Evolutionary conservation across 2,329 filamentous ascomycete genomes (phyloP).

Genomic region (Ophiocordyceps camponoti-saundersi): DNA sequence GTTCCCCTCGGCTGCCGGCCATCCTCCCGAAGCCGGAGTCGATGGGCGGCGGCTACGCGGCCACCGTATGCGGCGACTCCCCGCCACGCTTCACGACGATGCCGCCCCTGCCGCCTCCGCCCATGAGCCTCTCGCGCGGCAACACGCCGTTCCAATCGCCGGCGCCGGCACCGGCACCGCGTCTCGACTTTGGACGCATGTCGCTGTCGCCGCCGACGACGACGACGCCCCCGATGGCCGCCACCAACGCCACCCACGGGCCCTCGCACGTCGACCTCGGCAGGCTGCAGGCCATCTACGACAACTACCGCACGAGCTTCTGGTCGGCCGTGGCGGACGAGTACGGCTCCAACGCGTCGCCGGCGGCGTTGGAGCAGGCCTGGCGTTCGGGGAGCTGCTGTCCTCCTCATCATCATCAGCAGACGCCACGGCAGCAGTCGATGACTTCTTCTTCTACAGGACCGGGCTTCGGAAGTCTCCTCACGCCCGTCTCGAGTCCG

Average conservation of each 20-base stretch:
- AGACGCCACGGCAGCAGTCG: conserved; percentile 19
- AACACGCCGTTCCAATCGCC: conserved; percentile 15
- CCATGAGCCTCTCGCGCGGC: conserved; percentile 18
- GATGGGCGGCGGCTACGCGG: conserved; percentile 23
- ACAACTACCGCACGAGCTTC: conserved; percentile 51
- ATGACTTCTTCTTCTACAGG: no score
- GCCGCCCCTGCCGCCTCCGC: conserved; percentile 21
- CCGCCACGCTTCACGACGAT: conserved; percentile 14
- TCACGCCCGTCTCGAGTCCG: conserved; percentile 36
- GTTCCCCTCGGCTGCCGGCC: conserved; percentile 35
- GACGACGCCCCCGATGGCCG: conserved; percentile 1
- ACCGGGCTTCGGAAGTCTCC: conserved; percentile 19
- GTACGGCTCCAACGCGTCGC: conserved; percentile 47
- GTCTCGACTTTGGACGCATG: conserved; percentile 42
- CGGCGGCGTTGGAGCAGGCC: conserved; percentile 51
- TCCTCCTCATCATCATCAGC: conserved; percentile 13
- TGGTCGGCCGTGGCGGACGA: conserved; percentile 57
- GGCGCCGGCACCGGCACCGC: conserved; percentile 24
- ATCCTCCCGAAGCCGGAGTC: conserved; percentile 49
- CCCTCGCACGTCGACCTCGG: conserved; percentile 39
- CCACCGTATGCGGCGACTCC: conserved; percentile 8
- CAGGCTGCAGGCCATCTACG: conserved; percentile 54
- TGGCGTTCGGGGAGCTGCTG: conserved; percentile 37
- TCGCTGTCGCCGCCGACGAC: conserved; percentile 19
- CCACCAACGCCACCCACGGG: conserved; percentile 9